Evolutionary conservation across 768 basidiomycete genomes (phyloP), one percentile per base, ranked within the genome.

Genomic region (Hemileccinum rubropunctum): DNA sequence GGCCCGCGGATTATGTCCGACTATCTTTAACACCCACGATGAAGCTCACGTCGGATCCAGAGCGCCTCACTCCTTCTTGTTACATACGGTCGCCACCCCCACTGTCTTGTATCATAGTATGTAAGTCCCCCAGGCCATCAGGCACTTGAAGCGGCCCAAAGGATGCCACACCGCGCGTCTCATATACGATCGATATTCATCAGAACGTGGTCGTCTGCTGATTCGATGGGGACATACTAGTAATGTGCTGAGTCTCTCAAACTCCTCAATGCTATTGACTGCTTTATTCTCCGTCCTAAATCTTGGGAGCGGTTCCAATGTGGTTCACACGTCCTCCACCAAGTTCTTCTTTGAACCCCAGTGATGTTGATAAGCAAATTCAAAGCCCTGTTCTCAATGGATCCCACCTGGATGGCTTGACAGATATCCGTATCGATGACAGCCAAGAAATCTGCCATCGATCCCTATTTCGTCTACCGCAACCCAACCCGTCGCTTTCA

Each of bases 281-380:
- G 84, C 84, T 38, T 83, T 75, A 58, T 59, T 84, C 83, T 7
- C 86, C 86, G 21, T 78, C 80, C 87, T 86, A 89, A 40, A 66
- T 64, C 44, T 75, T 72, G 2, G 81, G 80, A 23, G 81, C 84
- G 44, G 58, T 58, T n/a, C 65, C 54, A 27, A 79, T 57, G 56
- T 88, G 81, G 13, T 62, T 65, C 26, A 82, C 73, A 14, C 78
- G 75, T 17, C 77, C 79, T 13, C 73, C 74, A 42, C 82, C 80
- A 15, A 86, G 67, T 63, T 91, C 86, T 63, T 91, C 89, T 63
- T 82, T 86, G 46, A 81, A 58, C 85, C 87, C 80, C 89, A 52
- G 62, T 21, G 23, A 32, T 15, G n/a, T 44, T 4, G 33, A 44
- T 67, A 41, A 69, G 59, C 32, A 40, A 28, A 47, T 23, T 17